These are phyloP conservation scores for Aspergillus tamarii DNA, from an alignment of 2,329 filamentous ascomycete species.

Conservation along the genomic window DNA sequence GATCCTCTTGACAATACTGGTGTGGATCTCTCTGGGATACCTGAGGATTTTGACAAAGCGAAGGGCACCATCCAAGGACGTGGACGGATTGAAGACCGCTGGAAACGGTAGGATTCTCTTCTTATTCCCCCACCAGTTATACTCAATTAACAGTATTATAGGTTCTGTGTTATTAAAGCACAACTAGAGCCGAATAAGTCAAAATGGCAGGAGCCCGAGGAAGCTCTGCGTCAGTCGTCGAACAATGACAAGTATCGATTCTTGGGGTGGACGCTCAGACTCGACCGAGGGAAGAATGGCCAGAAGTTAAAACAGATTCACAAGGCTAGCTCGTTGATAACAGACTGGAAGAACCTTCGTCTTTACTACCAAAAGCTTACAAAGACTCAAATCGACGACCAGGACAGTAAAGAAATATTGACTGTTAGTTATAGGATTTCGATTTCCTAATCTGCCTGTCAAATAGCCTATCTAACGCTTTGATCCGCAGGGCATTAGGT, in stretches of 20 bases:
- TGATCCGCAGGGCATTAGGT: slow-evolving; percentile 16
- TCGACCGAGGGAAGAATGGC: slow-evolving; percentile 9
- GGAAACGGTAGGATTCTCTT: slow-evolving; percentile 11
- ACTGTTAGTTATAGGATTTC: not conserved
- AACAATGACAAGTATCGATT: slow-evolving; percentile 19
- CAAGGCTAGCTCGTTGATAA: slow-evolving; percentile 18
- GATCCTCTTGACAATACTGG: slow-evolving; percentile 17
- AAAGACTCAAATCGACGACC: slow-evolving; percentile 9
- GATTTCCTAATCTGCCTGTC: too few species aligned
- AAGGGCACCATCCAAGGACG: slow-evolving; percentile 11
- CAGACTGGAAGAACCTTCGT: slow-evolving; percentile 19
- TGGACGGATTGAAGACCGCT: slow-evolving; percentile 17
- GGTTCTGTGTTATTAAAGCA: not conserved
- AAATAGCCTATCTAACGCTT: not conserved
- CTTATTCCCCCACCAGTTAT: not conserved
- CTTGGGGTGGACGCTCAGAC: slow-evolving; percentile 10
- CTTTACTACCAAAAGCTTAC: slow-evolving; percentile 21
- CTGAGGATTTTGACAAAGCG: slow-evolving; percentile 18
- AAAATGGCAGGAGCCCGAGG: slow-evolving; percentile 15
- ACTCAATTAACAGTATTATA: not conserved
- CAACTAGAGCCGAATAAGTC: not conserved
- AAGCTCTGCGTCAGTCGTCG: slow-evolving; percentile 17
- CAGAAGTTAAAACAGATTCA: slow-evolving; percentile 12
- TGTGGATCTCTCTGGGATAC: slow-evolving; percentile 18
- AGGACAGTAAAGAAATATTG: slow-evolving; percentile 4